Evolutionary conservation across 1,284 basidiomycete genomes (phyloP).

Genomic region (Ustilago crameri): DNA sequence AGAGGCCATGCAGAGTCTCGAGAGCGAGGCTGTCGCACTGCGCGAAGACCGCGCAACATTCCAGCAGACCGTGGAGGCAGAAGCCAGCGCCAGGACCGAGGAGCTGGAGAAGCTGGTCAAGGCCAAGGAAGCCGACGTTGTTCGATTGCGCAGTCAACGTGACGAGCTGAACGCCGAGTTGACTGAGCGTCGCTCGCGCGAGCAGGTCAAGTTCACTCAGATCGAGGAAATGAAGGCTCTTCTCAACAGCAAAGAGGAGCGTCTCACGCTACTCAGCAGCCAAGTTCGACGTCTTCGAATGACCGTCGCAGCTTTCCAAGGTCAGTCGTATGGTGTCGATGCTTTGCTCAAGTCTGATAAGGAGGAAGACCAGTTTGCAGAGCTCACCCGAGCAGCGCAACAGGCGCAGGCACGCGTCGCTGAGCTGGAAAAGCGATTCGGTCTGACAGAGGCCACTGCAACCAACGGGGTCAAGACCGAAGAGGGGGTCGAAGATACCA

Average conservation of each 20-base stretch:
- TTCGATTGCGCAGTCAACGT: conserved; percentile 37
- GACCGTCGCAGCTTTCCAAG: conserved; percentile 78
- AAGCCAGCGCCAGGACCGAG: conserved; percentile 69
- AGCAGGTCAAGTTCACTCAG: conserved; percentile 60
- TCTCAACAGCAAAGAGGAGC: conserved; percentile 73
- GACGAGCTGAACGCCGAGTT: conserved; percentile 56
- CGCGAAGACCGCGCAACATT: conserved; percentile 53
- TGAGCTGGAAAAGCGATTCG: conserved; percentile 40
- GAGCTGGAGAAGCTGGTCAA: conserved; percentile 80
- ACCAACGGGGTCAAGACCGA: conserved; percentile 21
- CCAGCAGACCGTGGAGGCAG: conserved; percentile 44
- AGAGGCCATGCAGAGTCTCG: conserved; percentile 32
- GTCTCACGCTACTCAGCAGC: conserved; percentile 78
- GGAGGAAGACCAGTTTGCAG: conserved; percentile 41
- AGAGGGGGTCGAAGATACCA: neutral
- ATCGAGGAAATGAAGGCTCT: conserved; percentile 65
- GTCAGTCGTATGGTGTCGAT: conserved; percentile 78
- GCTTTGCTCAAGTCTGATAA: conserved; percentile 74
- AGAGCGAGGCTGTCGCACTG: conserved; percentile 55
- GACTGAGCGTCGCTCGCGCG: conserved; percentile 59
- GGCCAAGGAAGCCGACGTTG: conserved; percentile 74
- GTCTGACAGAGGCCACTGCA: conserved; percentile 1
- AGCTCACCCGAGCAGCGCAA: conserved; percentile 28
- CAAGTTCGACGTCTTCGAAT: conserved; percentile 82
- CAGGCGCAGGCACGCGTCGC: conserved; percentile 35